Evolutionary conservation across 768 basidiomycete genomes (phyloP).

Genomic region (Phylloporus sp.): DNA sequence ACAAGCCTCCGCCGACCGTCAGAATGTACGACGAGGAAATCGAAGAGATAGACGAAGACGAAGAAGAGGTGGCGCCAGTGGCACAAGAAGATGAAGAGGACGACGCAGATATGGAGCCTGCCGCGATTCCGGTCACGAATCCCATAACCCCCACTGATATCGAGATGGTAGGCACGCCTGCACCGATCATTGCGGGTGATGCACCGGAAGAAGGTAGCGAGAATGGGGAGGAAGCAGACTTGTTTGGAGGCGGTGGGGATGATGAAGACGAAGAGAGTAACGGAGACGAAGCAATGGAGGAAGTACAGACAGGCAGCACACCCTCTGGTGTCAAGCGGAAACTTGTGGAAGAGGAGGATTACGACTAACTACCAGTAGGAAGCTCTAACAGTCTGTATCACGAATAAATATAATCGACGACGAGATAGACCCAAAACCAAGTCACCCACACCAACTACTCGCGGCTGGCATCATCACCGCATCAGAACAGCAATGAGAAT

Average conservation of each 20-base stretch:
- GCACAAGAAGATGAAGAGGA: constrained; percentile 52
- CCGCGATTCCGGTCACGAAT: constrained; percentile 41
- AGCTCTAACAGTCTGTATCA: constrained; percentile 27
- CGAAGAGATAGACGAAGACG: constrained; percentile 65
- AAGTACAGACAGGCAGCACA: constrained; percentile 52
- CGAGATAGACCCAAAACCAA: neutral
- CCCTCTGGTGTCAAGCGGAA: constrained; percentile 70
- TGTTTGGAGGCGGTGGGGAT: constrained; percentile 68
- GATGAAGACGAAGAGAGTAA: constrained; percentile 62
- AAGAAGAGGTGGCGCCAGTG: constrained; percentile 12
- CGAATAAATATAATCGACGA: constrained; percentile 23
- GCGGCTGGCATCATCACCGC: constrained; percentile 23
- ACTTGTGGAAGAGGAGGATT: constrained; percentile 83
- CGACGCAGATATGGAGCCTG: constrained; percentile 66
- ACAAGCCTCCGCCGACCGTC: constrained; percentile 73
- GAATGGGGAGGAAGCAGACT: constrained; percentile 65
- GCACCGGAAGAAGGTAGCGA: constrained; percentile 64
- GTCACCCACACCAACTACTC: too few relatives aligned
- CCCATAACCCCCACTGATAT: constrained; percentile 57
- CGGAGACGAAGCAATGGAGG: constrained; percentile 69
- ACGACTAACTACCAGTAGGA: constrained; percentile 46
- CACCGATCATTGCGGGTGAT: constrained; percentile 31
- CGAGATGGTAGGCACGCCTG: constrained; percentile 41
- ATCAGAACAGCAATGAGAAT: constrained; percentile 40
- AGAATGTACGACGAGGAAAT: constrained; percentile 76